These are phyloP conservation scores for Sporormia fimetaria DNA, from an alignment of 495 filamentous ascomycete species.

Conservation along the genomic window DNA sequence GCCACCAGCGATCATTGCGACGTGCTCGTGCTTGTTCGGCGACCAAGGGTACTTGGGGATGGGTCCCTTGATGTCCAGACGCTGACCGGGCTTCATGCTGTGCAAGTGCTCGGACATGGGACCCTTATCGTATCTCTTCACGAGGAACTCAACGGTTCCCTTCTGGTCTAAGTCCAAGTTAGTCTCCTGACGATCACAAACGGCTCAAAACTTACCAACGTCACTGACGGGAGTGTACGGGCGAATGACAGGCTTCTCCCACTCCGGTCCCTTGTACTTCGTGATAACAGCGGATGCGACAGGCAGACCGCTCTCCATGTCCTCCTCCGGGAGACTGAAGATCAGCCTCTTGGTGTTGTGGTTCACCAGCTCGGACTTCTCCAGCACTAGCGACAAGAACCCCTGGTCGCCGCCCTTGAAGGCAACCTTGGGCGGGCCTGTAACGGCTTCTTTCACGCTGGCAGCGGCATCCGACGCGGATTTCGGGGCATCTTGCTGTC, in stretches of 20 bases:
- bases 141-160: slow-evolving; percentile 76
- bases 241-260: slow-evolving; percentile 71
- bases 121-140: slow-evolving; percentile 83
- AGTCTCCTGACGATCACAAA: background rate
- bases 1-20: slow-evolving; percentile 85
- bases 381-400: slow-evolving; percentile 67
- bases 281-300: slow-evolving; percentile 78
- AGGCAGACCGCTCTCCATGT: slow-evolving; percentile 68
- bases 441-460: slow-evolving; percentile 16
- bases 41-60: slow-evolving; percentile 88
- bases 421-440: slow-evolving; percentile 37
- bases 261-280: slow-evolving; percentile 67
- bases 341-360: slow-evolving; percentile 83
- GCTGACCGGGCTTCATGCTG: slow-evolving; percentile 64
- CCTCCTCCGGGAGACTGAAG: slow-evolving; percentile 71
- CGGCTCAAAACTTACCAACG: slow-evolving; percentile 48
- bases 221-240: slow-evolving; percentile 90
- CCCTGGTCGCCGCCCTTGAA: slow-evolving; percentile 83
- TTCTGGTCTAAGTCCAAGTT: slow-evolving; percentile 40
- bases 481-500: slow-evolving; percentile 7
- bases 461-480: slow-evolving; percentile 18
- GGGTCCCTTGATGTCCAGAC: slow-evolving; percentile 84
- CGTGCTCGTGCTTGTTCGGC: slow-evolving; percentile 88
- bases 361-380: slow-evolving; percentile 64
- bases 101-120: slow-evolving; percentile 87